Evolutionary conservation across 2,329 filamentous ascomycete species (phyloP).

Genomic region (Acrocalymma vagum): DNA sequence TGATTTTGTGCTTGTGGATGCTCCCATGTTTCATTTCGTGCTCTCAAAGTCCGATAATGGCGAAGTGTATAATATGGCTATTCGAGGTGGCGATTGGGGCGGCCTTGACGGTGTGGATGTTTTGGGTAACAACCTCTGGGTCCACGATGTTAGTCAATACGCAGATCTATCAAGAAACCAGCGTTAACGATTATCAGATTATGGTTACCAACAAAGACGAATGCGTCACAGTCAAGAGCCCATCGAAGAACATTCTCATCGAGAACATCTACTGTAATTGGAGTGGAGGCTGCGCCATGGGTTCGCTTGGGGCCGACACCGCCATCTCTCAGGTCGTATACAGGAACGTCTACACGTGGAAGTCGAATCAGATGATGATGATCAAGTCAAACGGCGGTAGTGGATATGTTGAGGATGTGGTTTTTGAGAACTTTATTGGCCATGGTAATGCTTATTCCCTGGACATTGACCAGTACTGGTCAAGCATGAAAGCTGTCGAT

Average conservation of each 20-base stretch:
- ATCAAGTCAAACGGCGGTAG: slow-evolving; percentile 68
- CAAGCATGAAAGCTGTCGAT: slow-evolving; percentile 47
- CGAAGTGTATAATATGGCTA: slow-evolving; percentile 65
- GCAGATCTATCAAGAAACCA: not conserved
- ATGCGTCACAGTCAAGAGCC: slow-evolving; percentile 64
- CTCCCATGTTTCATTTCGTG: slow-evolving; percentile 60
- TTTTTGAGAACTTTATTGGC: slow-evolving; percentile 68
- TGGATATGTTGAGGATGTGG: slow-evolving; percentile 60
- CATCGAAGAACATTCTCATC: slow-evolving; percentile 62
- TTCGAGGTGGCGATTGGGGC: slow-evolving; percentile 61
- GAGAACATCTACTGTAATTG: slow-evolving; percentile 70
- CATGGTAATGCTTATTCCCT: slow-evolving; percentile 67
- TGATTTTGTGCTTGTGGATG: slow-evolving; percentile 59
- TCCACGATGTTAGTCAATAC: slow-evolving; percentile 57
- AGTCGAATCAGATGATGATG: slow-evolving; percentile 71
- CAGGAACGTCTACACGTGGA: slow-evolving; percentile 65
- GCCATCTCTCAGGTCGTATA: slow-evolving; percentile 63
- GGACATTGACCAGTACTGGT: slow-evolving; percentile 65
- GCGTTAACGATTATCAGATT: slow-evolving; percentile 35
- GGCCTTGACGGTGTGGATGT: slow-evolving; percentile 67
- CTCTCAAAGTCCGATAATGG: slow-evolving; percentile 61
- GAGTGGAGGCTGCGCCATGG: slow-evolving; percentile 67
- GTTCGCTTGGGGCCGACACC: slow-evolving; percentile 60
- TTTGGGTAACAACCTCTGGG: slow-evolving; percentile 63
- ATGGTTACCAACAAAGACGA: slow-evolving; percentile 71